Evolutionary conservation across 306 rosid species (phyloP), one percentile per base, ranked within the genome.

Genomic region (Sophora flavescens): DNA sequence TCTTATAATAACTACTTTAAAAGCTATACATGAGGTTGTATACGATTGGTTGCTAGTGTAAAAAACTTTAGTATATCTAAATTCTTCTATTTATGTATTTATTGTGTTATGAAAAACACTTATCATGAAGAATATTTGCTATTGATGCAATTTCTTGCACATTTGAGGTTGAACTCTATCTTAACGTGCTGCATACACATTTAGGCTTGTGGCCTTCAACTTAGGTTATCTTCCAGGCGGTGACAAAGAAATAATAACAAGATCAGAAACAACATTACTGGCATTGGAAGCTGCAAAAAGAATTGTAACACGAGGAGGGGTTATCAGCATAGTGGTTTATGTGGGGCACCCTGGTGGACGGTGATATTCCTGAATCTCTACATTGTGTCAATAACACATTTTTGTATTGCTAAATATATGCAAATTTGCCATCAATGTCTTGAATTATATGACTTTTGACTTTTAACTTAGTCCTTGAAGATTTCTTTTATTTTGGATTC

Each of bases 261-360:
- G 81, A 80, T 80, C 98, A 5, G 87, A 84, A 70, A 92, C 97
- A 75, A 90, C 98, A 67, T 63, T 84, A 54, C 78, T 73, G 54
- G 98, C 95, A 56, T 70, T 94, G 59, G 93, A 89, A 89, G 92
- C 88, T 86, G 93, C 98, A 18, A 17, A 77, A 77, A 78, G 83
- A 81, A 81, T 89, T 38, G 50, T 92, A 50, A 67, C 78, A 50
- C 90, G 88, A 0, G 88, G 92, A 79, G 98, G 98, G 16, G 93
- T 94, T 70, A 90, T 94, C 85, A 92, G 98, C 86, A 54, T 90
- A 22, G 95, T 86, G 65, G 95, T 87, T 74, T 94, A 94, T 52
- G 88, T 92, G 63, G 98, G 98, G 52, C 97, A 94, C 83, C 93
- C 93, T 9, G 98, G 98, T 47, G 98, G 98, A 84, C 6, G 87